A percentile compares a stretch with the other conserved stretches of the same genome.
Conservation (phyloP, 441 rosid genomes). For the Bruguiera hainesii region DNA sequence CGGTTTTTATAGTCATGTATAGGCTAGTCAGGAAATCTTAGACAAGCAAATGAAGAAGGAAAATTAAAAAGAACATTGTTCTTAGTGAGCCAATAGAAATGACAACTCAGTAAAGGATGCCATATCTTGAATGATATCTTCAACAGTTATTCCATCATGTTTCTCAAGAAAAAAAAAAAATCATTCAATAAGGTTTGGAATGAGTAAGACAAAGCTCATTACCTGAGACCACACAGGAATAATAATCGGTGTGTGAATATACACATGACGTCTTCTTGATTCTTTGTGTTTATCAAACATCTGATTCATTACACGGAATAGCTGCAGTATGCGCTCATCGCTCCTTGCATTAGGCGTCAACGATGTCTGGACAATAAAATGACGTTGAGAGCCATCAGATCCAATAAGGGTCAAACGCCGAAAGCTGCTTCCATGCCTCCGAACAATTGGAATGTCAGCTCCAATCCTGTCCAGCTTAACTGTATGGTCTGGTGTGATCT, state of each 20-base stretch:
- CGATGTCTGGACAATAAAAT: conserved; percentile 96
- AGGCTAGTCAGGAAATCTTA: conserved; percentile 11
- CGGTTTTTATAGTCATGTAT: conserved; percentile 1
- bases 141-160: neutral
- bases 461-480: conserved; percentile 94
- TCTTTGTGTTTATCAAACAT: conserved; percentile 99
- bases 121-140: neutral
- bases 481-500: conserved; percentile 92
- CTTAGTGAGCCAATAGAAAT: neutral
- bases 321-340: conserved; percentile 94
- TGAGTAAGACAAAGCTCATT: conserved; percentile 3
- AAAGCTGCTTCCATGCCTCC: conserved; percentile 99
- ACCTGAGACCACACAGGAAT: conserved; percentile 99
- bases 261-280: conserved; percentile 87
- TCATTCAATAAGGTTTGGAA: neutral
- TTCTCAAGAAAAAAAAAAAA: neutral
- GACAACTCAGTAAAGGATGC: neutral
- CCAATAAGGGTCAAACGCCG: conserved; percentile 93
- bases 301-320: conserved; percentile 97
- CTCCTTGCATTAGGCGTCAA: conserved; percentile 98
- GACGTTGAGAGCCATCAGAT: conserved; percentile 95
- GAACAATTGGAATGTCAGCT: conserved; percentile 96
- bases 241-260: conserved; percentile 92
- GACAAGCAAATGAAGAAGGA: conserved; percentile 9
- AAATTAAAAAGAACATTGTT: conserved; percentile 2